Conservation (phyloP, 768 basidiomycete genomes). For the Clitopilus hobsonii region DNA sequence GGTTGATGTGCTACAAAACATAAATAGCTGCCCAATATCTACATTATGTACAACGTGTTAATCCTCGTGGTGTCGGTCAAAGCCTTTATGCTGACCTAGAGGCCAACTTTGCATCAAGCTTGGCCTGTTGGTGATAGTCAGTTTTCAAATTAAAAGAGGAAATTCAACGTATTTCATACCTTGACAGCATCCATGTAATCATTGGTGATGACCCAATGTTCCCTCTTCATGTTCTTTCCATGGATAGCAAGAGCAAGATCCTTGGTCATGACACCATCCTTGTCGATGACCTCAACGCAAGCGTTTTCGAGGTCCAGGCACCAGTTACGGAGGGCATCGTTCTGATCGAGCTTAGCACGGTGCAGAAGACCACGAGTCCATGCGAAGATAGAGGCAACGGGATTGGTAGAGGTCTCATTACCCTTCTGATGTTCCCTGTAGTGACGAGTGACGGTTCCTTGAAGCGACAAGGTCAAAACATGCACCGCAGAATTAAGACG, state of each 20-base stretch:
- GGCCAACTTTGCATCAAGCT: conserved; percentile 40
- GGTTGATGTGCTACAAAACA: not conserved
- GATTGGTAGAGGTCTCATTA: conserved; percentile 96
- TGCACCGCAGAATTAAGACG: not conserved
- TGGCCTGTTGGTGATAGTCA: conserved; percentile 24
- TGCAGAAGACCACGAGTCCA: conserved; percentile 96
- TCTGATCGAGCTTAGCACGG: conserved; percentile 88
- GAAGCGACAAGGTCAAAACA: not conserved
- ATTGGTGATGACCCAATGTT: conserved; percentile 96
- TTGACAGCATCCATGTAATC: conserved; percentile 93
- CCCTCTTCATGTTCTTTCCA: conserved; percentile 85
- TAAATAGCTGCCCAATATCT: not conserved
- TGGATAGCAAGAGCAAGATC: conserved; percentile 94
- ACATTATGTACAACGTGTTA: not conserved
- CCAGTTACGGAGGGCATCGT: conserved; percentile 68
- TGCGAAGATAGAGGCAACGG: conserved; percentile 96
- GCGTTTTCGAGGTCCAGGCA: conserved; percentile 77
- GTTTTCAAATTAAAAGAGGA: no score
- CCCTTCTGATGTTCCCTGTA: conserved; percentile 98
- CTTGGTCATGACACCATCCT: conserved; percentile 94
- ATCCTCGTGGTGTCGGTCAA: not conserved
- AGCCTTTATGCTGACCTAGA: conserved; percentile 5
- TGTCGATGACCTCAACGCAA: conserved; percentile 88
- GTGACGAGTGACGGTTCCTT: conserved; percentile 89
- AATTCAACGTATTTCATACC: conserved; percentile 41